phyloP scores from a whole-genome alignment of 169 alveolate genomes.

The Plasmodium ovale region DNA sequence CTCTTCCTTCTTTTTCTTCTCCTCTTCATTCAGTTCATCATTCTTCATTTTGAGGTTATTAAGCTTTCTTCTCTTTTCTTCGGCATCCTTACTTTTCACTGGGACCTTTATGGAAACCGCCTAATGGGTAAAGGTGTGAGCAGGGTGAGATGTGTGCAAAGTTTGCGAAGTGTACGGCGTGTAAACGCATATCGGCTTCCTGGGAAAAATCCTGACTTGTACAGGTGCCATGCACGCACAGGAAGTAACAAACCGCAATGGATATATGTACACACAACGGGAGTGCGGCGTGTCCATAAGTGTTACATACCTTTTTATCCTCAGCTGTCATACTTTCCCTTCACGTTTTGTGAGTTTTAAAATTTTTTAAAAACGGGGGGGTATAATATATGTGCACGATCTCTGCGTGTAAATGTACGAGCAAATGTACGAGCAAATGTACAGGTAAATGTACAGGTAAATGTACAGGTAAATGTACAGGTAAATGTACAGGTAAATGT shows the following conservation, averaged over 20 bases:
- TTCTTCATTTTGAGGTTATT: conserved; percentile 30
- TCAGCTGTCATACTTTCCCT: conserved; percentile 56
- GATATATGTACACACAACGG: conserved; percentile 3
- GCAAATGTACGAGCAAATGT: too few relatives aligned
- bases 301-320: conserved; percentile 55
- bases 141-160: too few relatives aligned
- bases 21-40: conserved; percentile 72
- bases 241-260: not conserved
- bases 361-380: not conserved
- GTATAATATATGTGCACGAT: not conserved
- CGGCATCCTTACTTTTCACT: conserved; percentile 32
- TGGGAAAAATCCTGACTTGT: not conserved
- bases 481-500: too few relatives aligned
- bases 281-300: too few relatives aligned
- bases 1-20: conserved; percentile 71
- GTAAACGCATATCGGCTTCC: not conserved
- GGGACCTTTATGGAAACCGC: conserved; percentile 74
- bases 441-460: too few relatives aligned
- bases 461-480: too few relatives aligned
- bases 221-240: not conserved
- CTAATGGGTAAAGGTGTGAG: not conserved
- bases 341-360: not conserved
- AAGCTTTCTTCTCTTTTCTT: conserved; percentile 38
- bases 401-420: too few relatives aligned
- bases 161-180: too few relatives aligned